Evolutionary conservation across 2,329 filamentous ascomycete genomes (phyloP).

Genomic region (Fusarium nelsonii): DNA sequence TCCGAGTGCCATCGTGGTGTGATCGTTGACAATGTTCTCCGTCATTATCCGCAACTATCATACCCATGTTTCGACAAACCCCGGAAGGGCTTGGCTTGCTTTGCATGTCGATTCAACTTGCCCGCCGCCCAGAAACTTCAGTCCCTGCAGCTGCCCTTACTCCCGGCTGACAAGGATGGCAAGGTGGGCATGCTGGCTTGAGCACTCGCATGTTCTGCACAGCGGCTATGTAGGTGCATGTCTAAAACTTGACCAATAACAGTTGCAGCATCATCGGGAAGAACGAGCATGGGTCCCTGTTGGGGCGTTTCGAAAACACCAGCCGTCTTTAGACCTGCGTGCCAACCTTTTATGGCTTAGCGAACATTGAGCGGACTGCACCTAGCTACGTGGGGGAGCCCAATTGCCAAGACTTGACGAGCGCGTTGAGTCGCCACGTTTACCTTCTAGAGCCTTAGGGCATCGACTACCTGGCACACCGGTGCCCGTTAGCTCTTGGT

Average conservation of each 20-base stretch:
- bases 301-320: constrained; percentile 50
- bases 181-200: constrained; percentile 50
- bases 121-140: constrained; percentile 39
- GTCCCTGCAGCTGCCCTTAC: constrained; percentile 50
- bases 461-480: constrained; percentile 42
- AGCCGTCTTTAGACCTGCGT: constrained; percentile 36
- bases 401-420: constrained; percentile 40
- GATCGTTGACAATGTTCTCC: constrained; percentile 40
- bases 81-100: constrained; percentile 43
- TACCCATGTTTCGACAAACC: constrained; percentile 43
- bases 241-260: constrained; percentile 54
- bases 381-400: constrained; percentile 38
- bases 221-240: constrained; percentile 57
- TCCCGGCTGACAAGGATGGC: constrained; percentile 44
- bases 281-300: constrained; percentile 46
- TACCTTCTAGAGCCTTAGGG: constrained; percentile 38
- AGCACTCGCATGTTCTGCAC: constrained; percentile 58
- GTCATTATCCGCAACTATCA: constrained; percentile 41
- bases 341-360: constrained; percentile 39
- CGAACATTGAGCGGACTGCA: constrained; percentile 36
- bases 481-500: constrained; percentile 44
- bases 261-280: constrained; percentile 42
- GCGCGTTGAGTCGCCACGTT: constrained; percentile 45
- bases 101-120: constrained; percentile 35
- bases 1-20: constrained; percentile 33